Evolutionary conservation across 352 stramenopile genomes (phyloP).

Genomic region (Globisporangium carolinianum): DNA sequence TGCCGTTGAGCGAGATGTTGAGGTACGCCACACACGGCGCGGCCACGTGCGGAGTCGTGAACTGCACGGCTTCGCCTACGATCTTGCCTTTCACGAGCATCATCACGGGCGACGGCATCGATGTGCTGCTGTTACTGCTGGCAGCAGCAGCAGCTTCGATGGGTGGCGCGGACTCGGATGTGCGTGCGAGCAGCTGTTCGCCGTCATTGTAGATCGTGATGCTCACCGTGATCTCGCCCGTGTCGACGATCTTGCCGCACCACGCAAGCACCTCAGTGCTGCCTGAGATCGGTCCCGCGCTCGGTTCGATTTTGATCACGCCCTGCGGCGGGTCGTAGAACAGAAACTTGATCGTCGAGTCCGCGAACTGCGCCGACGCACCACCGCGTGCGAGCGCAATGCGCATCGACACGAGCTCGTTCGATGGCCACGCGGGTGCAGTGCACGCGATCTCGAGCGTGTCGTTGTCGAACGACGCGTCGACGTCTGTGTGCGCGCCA

Average conservation of each 20-base stretch:
- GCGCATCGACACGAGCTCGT: slow-evolving; percentile 40
- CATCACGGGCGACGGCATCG: neutral
- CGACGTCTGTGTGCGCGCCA: slow-evolving; percentile 18
- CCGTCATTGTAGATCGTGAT: slow-evolving; percentile 22
- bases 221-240: slow-evolving; percentile 51
- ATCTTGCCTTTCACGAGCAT: slow-evolving; percentile 47
- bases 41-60: slow-evolving; percentile 33
- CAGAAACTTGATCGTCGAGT: slow-evolving; percentile 47
- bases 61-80: slow-evolving; percentile 50
- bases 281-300: slow-evolving; percentile 41
- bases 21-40: slow-evolving; percentile 34
- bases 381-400: slow-evolving; percentile 22
- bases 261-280: slow-evolving; percentile 44
- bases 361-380: slow-evolving; percentile 24
- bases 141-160: neutral
- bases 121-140: neutral
- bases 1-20: slow-evolving; percentile 69
- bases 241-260: slow-evolving; percentile 64
- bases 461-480: slow-evolving; percentile 31
- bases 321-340: slow-evolving; percentile 71
- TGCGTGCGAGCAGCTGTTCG: neutral
- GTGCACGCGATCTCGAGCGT: slow-evolving; percentile 26
- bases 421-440: slow-evolving; percentile 44
- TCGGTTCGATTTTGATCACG: slow-evolving; percentile 50
- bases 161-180: neutral